Percentiles rank a stretch among this genome's conserved stretches.
Evolutionary conservation across 2,329 filamentous ascomycete genomes (phyloP).

Genomic region (Chaetomium olivaceum): DNA sequence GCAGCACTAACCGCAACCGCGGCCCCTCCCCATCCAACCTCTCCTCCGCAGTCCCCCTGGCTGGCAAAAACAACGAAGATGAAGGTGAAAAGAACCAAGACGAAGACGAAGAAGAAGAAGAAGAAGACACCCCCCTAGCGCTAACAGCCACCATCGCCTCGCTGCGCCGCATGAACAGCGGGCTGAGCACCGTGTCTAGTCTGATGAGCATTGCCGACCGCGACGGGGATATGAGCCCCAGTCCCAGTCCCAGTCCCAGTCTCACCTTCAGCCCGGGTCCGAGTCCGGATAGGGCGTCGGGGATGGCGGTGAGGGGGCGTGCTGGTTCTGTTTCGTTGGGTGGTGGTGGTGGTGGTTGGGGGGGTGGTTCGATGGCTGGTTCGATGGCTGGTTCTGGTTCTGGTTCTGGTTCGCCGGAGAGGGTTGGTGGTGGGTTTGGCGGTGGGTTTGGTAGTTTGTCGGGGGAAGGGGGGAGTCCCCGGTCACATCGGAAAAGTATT

Average conservation of each 20-base stretch:
- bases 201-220: conserved; percentile 13
- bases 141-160: conserved; percentile 48
- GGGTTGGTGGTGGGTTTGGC: not conserved
- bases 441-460: too few relatives aligned
- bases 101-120: not conserved
- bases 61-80: not conserved
- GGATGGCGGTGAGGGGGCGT: not conserved
- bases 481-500: conserved; percentile 31
- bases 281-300: conserved; percentile 28
- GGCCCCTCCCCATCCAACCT: not conserved
- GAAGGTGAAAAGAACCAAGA: too few relatives aligned
- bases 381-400: not conserved
- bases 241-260: conserved; percentile 37
- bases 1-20: too few relatives aligned
- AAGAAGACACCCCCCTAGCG: conserved; percentile 4
- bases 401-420: not conserved
- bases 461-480: not conserved
- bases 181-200: conserved; percentile 38
- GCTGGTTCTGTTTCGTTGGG: conserved; percentile 25
- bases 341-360: not conserved
- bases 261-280: conserved; percentile 30
- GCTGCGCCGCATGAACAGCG: conserved; percentile 60
- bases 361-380: too few relatives aligned
- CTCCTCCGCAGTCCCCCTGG: not conserved
- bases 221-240: not conserved